Evolutionary conservation across 805 yeast species (phyloP), one percentile per base, ranked within the genome.

Genomic region (Yamadazyma ubonensis): DNA sequence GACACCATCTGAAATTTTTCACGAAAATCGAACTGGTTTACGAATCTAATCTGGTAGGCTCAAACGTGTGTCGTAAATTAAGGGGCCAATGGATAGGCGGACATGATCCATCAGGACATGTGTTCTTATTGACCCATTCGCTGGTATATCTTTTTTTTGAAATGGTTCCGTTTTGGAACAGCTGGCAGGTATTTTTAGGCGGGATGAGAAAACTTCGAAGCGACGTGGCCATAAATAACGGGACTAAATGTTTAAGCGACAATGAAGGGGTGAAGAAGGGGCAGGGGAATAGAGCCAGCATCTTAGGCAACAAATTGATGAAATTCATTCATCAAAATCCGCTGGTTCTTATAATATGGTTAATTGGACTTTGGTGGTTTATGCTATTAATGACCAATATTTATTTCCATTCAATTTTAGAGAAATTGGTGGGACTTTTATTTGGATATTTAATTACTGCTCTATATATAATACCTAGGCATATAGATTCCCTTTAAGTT

Each of bases 71-170:
- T 52, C 53, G 70, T 16, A 47, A 48, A 29, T 43, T 66, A 76
- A 93, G 57, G 61, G 93, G 57, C 37, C 55, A 44, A 20, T 75
- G 53, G 88, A 81, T 36, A 83, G 98, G 96, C 0, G 99, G 99
- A 0, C 96, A 88, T 56, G 99, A 93, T 64, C 96, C 98, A 4
- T 83, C 91, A 45, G 99, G 99, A 0, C 99, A 93, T 57, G 83
- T 87, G 1, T 93, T 90, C 52, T 58, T 93, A 29, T 65, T 91
- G 32, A 73, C 83, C 4, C 84, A 83, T 43, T 71, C 86, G 6
- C 75, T 83, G 21, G 56, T 83, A 40, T 75, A 84, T 41, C 54
- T 91, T 48, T 67, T 85, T 54, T 78, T 79, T 41, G 96, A 90
- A 55, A 55, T 78, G 6, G 43, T 70, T 16, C 79, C 44, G 33